Percentiles rank a stretch among this genome's conserved stretches.
These are phyloP conservation scores for Leishmania martiniquensis DNA, from an alignment of 208 protist genomes.

Conservation along the genomic window DNA sequence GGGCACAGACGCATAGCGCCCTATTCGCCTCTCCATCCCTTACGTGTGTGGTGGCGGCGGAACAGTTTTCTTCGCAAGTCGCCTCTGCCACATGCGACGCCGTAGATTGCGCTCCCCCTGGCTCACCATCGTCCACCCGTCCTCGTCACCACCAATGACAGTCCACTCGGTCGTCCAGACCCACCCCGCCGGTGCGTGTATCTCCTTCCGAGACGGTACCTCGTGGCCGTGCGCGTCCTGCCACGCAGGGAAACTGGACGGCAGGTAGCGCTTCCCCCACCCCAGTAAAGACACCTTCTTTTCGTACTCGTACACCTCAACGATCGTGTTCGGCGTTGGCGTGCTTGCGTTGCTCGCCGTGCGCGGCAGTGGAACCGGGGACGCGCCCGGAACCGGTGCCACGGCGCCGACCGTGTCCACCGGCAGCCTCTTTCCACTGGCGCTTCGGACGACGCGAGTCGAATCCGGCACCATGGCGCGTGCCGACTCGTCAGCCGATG, in stretches of 20 bases:
- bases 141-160: conserved; percentile 31
- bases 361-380: conserved; percentile 20
- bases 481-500: not conserved
- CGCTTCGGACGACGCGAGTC: conserved; percentile 15
- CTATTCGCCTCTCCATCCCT: not conserved
- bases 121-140: conserved; percentile 33
- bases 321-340: conserved; percentile 31
- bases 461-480: conserved; percentile 16
- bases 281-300: conserved; percentile 47
- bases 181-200: conserved; percentile 54
- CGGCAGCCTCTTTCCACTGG: conserved; percentile 22
- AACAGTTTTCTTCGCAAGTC: conserved; percentile 20
- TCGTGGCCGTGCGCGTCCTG: conserved; percentile 56
- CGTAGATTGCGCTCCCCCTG: conserved; percentile 44
- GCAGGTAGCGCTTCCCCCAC: conserved; percentile 57
- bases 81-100: conserved; percentile 70
- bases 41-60: not conserved
- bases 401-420: conserved; percentile 7
- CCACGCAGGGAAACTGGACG: conserved; percentile 55
- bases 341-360: conserved; percentile 15
- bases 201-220: conserved; percentile 39
- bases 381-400: conserved; percentile 19
- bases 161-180: conserved; percentile 63
- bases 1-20: not conserved
- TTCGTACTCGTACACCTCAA: conserved; percentile 76